These are phyloP conservation scores for Aspergillus sojae DNA, from an alignment of 2,329 filamentous ascomycete species.

Conservation along the genomic window DNA sequence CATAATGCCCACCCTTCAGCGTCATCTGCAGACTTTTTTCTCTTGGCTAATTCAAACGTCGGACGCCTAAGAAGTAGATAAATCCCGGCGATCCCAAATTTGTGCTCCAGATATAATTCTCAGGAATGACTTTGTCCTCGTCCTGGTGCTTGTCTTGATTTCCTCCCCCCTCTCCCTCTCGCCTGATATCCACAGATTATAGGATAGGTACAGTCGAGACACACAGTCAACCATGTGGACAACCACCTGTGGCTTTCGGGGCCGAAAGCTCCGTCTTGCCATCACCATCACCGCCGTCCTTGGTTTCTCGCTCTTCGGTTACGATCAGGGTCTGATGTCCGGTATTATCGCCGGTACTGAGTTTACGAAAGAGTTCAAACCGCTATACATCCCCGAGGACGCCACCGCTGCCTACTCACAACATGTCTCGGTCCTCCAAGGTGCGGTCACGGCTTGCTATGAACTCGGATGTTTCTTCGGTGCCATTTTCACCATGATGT, in stretches of 20 bases:
- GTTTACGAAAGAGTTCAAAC: constrained; percentile 29
- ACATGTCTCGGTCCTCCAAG: constrained; percentile 49
- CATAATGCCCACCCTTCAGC: background rate
- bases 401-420: constrained; percentile 27
- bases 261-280: constrained; percentile 24
- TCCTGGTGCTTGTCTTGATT: background rate
- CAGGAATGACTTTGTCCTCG: background rate
- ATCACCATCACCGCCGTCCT: constrained; percentile 35
- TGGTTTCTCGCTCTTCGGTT: constrained; percentile 57
- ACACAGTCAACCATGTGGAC: constrained; percentile 34
- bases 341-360: constrained; percentile 31
- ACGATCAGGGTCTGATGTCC: constrained; percentile 40
- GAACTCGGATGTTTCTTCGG: constrained; percentile 50
- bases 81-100: background rate
- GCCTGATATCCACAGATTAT: background rate
- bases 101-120: background rate
- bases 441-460: constrained; percentile 56
- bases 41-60: background rate
- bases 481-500: constrained; percentile 33
- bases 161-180: background rate
- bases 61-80: background rate
- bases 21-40: background rate
- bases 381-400: constrained; percentile 26
- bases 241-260: constrained; percentile 30
- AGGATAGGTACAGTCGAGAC: background rate